Percentiles rank a stretch among this genome's conserved stretches.
Evolutionary conservation across 2,329 filamentous ascomycete genomes (phyloP).

Genomic region (Talaromyces sp.): DNA sequence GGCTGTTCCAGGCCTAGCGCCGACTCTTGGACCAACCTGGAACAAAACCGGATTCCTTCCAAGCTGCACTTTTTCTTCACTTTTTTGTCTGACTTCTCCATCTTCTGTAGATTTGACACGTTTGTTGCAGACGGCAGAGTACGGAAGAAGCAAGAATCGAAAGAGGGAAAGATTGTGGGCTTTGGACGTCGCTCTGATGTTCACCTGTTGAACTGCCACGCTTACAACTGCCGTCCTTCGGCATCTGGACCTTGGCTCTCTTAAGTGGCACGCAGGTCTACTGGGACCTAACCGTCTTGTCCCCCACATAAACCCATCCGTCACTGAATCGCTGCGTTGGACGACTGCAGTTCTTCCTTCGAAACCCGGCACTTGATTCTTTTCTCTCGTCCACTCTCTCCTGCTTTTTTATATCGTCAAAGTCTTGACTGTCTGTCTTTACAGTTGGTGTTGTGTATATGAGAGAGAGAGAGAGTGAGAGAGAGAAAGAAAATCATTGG

Average conservation of each 20-base stretch:
- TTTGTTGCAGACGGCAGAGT: neutral
- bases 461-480: neutral
- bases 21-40: neutral
- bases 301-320: neutral
- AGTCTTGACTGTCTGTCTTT: neutral
- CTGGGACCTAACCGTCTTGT: neutral
- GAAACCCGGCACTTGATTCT: neutral
- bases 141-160: neutral
- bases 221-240: neutral
- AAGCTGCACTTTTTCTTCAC: neutral
- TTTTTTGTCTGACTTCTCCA: neutral
- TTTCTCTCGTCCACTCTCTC: too few relatives aligned
- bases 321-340: neutral
- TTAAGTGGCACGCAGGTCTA: neutral
- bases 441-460: neutral
- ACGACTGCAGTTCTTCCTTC: neutral
- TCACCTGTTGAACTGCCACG: neutral
- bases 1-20: neutral
- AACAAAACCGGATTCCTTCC: constrained; percentile 5
- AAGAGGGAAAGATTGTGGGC: too few relatives aligned
- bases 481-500: neutral
- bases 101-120: neutral
- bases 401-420: neutral
- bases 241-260: neutral
- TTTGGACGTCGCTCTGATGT: neutral